Base-by-base conservation (phyloP, 179 eudicot genomes). In the Heliamphora pulchella region DNA sequence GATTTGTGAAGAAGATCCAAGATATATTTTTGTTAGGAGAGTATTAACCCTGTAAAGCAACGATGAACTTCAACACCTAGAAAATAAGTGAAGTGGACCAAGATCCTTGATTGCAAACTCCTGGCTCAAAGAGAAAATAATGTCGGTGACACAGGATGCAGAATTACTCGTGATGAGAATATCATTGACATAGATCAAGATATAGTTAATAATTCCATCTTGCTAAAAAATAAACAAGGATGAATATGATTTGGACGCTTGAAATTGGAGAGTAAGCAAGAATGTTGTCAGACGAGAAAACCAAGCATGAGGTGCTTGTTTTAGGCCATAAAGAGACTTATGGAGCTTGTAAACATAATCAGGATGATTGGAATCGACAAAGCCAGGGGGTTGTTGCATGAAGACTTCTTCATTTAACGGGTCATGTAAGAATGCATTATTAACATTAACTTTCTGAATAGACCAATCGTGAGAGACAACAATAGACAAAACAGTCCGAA, bases 331-430 rank as follows among this genome's bases (percentile, higher is more conserved):
- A 2, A 72, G 22, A n/a, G 58, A 2, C 2, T n/a, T 9, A 1
- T 31, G 18, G 1, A 75, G 50, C 1, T 31, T 1, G 2, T 18
- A 75, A 2, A 75, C 78, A 75, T 75, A n/a, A 18, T 2, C 5
- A 10, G 78, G 78, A 1, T 5, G n/a, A 31, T 54, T 6, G 39
- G 67, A n/a, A 57, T 75, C 18, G 2, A 31, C 18, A 57, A 75
- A 75, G 4, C 67, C 67, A 3, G n/a, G 48, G 1, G 78, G 78
- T 75, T 75, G 71, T 2, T 46, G 5, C 76, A 72, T 51, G 39
- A 3, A 72, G 4, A 72, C 76, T 2, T 15, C 76, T 18, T 72
- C 76, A 5, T 15, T 1, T 0, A 72, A 3, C 2, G 2, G 0
- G 1, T 67, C 78, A 75, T 58, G 66, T 3, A 75, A 2, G 17